Conservation (phyloP, 768 basidiomycete genomes). For the Suillus placidus region DNA sequence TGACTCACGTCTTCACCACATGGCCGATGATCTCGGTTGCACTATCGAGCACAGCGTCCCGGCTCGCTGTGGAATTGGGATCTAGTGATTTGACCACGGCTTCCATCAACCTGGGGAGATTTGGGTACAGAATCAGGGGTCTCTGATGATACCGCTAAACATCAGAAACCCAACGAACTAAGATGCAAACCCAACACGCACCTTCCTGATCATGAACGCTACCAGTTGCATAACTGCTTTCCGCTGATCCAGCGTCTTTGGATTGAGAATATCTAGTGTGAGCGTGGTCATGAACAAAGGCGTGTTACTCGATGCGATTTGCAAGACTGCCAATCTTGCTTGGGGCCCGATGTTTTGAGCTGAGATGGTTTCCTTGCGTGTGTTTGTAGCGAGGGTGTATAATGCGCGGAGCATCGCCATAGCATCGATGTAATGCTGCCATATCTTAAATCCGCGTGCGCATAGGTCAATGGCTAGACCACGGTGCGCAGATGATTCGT, state of each 20-base stretch:
- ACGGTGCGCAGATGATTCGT: constrained; percentile 66
- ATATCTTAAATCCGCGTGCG: constrained; percentile 88
- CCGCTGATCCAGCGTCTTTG: constrained; percentile 72
- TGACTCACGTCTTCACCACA: constrained; percentile 85
- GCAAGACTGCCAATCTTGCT: constrained; percentile 81
- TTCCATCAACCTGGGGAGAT: constrained; percentile 84
- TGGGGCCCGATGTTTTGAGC: constrained; percentile 72
- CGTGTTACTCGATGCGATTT: constrained; percentile 82
- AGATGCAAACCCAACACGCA: constrained; percentile 26
- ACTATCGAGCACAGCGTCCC: constrained; percentile 85
- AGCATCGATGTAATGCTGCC: constrained; percentile 93
- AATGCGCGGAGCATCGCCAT: constrained; percentile 85
- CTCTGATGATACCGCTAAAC: constrained; percentile 48
- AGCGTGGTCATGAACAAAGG: constrained; percentile 94
- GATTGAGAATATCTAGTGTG: constrained; percentile 84
- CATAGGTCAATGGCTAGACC: constrained; percentile 87
- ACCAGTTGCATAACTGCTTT: constrained; percentile 92
- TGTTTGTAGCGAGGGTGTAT: constrained; percentile 76
- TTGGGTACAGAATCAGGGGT: constrained; percentile 82
- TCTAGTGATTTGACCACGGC: constrained; percentile 97
- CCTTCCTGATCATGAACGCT: constrained; percentile 92
- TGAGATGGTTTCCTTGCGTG: constrained; percentile 69
- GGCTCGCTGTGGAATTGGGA: constrained; percentile 75
- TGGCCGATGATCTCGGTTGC: constrained; percentile 94
- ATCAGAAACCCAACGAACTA: neutral